phyloP scores from a whole-genome alignment of 495 filamentous ascomycete species.

The Penicillium robsamsonii region DNA sequence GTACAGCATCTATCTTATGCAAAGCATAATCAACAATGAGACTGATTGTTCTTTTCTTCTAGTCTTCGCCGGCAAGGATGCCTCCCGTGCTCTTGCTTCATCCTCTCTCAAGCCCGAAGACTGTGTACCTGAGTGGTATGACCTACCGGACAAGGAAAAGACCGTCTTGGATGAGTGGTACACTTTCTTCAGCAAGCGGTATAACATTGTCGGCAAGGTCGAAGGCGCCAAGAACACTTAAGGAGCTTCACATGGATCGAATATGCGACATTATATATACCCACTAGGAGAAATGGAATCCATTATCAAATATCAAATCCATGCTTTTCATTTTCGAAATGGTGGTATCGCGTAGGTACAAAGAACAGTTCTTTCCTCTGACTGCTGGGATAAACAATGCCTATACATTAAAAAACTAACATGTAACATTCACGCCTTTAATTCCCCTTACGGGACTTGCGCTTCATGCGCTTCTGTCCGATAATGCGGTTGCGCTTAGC shows the following conservation, averaged over 20 bases:
- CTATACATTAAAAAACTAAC: constrained; percentile 18
- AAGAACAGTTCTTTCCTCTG: constrained; percentile 7
- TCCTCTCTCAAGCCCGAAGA: constrained; percentile 87
- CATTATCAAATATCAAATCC: constrained; percentile 12
- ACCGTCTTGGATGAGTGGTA: constrained; percentile 83
- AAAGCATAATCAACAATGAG: not conserved
- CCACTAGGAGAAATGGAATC: not conserved
- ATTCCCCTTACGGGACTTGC: constrained; percentile 47
- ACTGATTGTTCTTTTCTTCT: constrained; percentile 12
- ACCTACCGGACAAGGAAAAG: constrained; percentile 85
- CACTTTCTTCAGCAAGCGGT: constrained; percentile 93
- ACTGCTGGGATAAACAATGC: constrained; percentile 7
- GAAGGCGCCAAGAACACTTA: constrained; percentile 44
- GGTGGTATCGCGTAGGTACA: constrained; percentile 22
- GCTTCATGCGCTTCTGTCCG: constrained; percentile 62
- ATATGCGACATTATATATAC: constrained; percentile 17
- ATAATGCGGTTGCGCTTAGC: constrained; percentile 65
- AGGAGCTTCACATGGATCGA: not conserved
- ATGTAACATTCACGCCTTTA: constrained; percentile 27
- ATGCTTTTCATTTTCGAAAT: constrained; percentile 23
- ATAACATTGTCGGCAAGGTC: constrained; percentile 86
- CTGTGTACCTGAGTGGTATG: constrained; percentile 78
- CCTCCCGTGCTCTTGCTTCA: constrained; percentile 80
- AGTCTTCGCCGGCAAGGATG: constrained; percentile 96
- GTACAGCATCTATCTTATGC: constrained; percentile 15